Evolutionary conservation across 2,329 filamentous ascomycete genomes (phyloP).

Genomic region (Parastagonospora avenae): DNA sequence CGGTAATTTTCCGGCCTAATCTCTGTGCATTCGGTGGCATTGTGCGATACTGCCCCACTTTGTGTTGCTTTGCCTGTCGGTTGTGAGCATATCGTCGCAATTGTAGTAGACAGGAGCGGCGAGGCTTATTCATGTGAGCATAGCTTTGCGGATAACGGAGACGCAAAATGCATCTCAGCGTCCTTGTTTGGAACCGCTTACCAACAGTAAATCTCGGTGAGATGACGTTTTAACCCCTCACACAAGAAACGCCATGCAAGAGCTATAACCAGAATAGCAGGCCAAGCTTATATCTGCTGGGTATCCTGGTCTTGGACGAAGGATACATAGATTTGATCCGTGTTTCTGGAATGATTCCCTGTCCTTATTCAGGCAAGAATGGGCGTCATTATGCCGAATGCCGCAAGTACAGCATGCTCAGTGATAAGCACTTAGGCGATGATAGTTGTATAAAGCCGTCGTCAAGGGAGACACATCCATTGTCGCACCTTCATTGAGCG

Average conservation of each 20-base stretch:
- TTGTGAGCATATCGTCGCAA: no score
- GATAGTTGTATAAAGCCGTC: not conserved
- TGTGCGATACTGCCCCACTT: no score
- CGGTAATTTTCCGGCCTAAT: no score
- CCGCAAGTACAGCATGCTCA: not conserved
- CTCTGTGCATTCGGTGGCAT: no score
- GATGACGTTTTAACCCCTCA: constrained; percentile 20
- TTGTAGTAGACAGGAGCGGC: no score
- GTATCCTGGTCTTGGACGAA: constrained; percentile 8
- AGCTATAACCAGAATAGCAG: constrained; percentile 26
- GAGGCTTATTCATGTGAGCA: no score
- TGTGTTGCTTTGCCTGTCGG: no score
- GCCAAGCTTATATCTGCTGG: constrained; percentile 18
- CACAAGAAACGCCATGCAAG: constrained; percentile 29
- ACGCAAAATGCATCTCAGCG: no score
- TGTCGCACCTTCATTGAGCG: not conserved
- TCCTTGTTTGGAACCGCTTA: no score
- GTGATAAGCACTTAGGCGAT: not conserved
- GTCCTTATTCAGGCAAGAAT: not conserved
- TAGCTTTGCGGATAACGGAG: no score
- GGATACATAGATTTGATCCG: constrained; percentile 11
- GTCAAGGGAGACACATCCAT: not conserved
- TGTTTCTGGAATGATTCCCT: constrained; percentile 1
- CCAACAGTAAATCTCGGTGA: not conserved
- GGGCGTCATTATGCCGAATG: constrained; percentile 8